phyloP scores from a whole-genome alignment of 1,284 basidiomycete species.

The Ceratobasidium sp. region DNA sequence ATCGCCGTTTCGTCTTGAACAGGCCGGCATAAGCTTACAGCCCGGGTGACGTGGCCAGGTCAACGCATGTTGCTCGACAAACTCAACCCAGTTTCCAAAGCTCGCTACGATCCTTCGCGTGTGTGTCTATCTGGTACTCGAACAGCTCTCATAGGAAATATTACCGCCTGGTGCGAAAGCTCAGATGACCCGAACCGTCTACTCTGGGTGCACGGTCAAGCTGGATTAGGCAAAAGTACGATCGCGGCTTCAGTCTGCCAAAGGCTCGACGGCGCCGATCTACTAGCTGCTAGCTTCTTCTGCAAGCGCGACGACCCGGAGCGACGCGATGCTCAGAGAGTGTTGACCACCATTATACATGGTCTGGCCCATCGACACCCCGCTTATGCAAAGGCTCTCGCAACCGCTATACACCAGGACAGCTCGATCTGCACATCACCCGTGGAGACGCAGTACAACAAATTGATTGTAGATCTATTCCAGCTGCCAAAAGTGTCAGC shows the following conservation, averaged over 20 bases:
- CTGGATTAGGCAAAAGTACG: slow-evolving; percentile 1
- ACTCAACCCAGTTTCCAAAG: neutral
- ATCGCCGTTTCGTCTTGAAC: neutral
- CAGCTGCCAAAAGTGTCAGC: neutral
- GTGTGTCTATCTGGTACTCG: neutral
- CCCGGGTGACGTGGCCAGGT: neutral
- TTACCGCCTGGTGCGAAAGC: neutral
- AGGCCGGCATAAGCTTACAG: neutral
- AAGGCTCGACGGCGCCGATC: neutral
- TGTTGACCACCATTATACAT: neutral
- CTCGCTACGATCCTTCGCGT: neutral
- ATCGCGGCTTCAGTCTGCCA: neutral
- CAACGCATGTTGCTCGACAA: slow-evolving; percentile 7
- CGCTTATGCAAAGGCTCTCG: neutral
- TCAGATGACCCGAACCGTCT: neutral
- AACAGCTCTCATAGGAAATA: neutral
- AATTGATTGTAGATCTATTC: neutral
- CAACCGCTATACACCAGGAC: neutral
- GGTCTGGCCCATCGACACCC: neutral
- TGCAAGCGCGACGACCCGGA: slow-evolving; percentile 6
- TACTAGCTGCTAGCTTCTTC: slow-evolving; percentile 3
- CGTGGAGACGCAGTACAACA: neutral
- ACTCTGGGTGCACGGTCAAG: slow-evolving; percentile 9
- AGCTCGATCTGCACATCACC: neutral
- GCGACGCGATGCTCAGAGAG: neutral